Evolutionary conservation across 768 basidiomycete genomes (phyloP).

Genomic region (Rhizopogon sp.): DNA sequence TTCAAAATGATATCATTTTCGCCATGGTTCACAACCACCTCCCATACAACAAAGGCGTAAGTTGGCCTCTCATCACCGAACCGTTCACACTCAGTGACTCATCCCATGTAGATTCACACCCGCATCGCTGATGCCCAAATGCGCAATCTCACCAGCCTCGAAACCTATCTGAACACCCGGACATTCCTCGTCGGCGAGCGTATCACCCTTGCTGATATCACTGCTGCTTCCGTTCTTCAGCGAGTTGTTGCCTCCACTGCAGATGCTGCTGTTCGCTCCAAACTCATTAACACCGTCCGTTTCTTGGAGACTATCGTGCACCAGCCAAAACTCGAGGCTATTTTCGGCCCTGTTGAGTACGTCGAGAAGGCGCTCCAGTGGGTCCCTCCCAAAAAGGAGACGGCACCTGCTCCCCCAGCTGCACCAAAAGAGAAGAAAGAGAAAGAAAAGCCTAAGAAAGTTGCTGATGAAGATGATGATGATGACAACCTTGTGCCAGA

Average conservation of each 20-base stretch:
- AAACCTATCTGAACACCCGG: conserved; percentile 66
- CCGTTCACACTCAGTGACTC: not conserved
- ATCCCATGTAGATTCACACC: conserved; percentile 49
- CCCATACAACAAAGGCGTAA: conserved; percentile 81
- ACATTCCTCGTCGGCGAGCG: conserved; percentile 95
- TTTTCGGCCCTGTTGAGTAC: conserved; percentile 58
- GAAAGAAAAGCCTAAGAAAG: conserved; percentile 58
- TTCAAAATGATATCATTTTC: conserved; percentile 31
- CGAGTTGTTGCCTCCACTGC: conserved; percentile 50
- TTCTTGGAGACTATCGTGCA: conserved; percentile 84
- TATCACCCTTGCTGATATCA: conserved; percentile 89
- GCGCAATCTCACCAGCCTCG: conserved; percentile 60
- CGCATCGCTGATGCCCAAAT: conserved; percentile 46
- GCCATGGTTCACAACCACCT: conserved; percentile 42
- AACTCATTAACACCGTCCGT: conserved; percentile 75
- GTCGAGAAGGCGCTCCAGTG: conserved; percentile 69
- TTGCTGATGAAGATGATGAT: conserved; percentile 63
- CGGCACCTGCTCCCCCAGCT: conserved; percentile 39
- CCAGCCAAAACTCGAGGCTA: conserved; percentile 68
- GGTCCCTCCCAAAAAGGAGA: conserved; percentile 72
- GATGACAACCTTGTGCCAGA: conserved; percentile 68
- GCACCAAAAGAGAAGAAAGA: conserved; percentile 48
- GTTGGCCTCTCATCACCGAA: conserved; percentile 19
- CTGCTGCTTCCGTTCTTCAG: conserved; percentile 54
- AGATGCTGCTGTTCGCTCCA: conserved; percentile 61